Percentiles rank a stretch among this genome's conserved stretches.
These are phyloP conservation scores for Starmerella stigmatis DNA, from an alignment of 805 yeast genomes.

Conservation along the genomic window DNA sequence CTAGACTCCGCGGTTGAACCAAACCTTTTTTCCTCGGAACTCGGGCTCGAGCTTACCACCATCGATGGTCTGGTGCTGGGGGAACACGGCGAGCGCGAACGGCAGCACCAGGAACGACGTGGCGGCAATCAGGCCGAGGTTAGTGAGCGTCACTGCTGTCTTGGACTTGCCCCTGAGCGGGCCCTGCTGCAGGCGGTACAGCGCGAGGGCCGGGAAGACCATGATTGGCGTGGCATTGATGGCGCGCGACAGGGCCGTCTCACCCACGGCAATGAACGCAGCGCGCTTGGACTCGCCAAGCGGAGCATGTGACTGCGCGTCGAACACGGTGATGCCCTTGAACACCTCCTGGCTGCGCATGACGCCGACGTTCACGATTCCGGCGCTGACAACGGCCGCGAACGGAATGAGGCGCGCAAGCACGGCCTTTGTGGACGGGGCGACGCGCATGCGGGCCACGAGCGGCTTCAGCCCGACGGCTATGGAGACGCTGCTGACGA, in stretches of 20 bases:
- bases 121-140: slow-evolving; percentile 71
- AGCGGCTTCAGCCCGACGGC: slow-evolving; percentile 85
- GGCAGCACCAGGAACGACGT: slow-evolving; percentile 87
- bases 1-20: slow-evolving; percentile 90
- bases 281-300: slow-evolving; percentile 72
- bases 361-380: slow-evolving; percentile 86
- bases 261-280: slow-evolving; percentile 88
- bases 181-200: slow-evolving; percentile 66
- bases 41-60: slow-evolving; percentile 53
- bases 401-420: slow-evolving; percentile 88
- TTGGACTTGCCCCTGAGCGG: slow-evolving; percentile 58
- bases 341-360: slow-evolving; percentile 94
- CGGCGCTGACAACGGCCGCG: slow-evolving; percentile 97
- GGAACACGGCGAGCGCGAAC: slow-evolving; percentile 90
- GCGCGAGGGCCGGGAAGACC: slow-evolving; percentile 86
- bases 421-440: slow-evolving; percentile 58
- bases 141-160: slow-evolving; percentile 56
- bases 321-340: slow-evolving; percentile 37
- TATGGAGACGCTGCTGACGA: slow-evolving; percentile 87
- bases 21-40: slow-evolving; percentile 52
- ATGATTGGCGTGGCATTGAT: slow-evolving; percentile 94
- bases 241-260: slow-evolving; percentile 90
- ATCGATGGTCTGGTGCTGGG: slow-evolving; percentile 63
- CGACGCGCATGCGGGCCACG: slow-evolving; percentile 76
- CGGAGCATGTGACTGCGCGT: slow-evolving; percentile 30